Percentiles rank a stretch among this genome's conserved stretches.
phyloP scores from a whole-genome alignment of 352 stramenopile species.

The Phytopythium helicoides region DNA sequence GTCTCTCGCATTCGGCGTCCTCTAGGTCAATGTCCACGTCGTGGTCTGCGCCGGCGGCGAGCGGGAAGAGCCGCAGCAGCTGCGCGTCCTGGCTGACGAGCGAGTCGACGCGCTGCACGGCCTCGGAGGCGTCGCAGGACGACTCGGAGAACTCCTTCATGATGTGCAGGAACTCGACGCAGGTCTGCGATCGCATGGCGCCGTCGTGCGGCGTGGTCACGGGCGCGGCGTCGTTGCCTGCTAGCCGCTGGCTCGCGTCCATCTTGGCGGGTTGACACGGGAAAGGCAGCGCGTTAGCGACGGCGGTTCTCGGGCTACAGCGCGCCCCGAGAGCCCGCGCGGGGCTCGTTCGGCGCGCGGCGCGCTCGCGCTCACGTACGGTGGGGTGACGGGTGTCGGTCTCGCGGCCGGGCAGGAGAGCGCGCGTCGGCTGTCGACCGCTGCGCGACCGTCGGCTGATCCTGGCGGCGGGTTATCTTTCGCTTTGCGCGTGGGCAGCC shows the following conservation, averaged over 20 bases:
- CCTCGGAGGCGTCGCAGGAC: slow-evolving; percentile 60
- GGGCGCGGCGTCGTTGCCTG: slow-evolving; percentile 4
- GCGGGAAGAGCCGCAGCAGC: slow-evolving; percentile 49
- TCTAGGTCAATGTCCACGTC: not conserved
- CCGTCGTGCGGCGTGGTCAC: slow-evolving; percentile 8
- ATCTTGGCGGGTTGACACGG: not conserved
- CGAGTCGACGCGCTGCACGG: slow-evolving; percentile 64
- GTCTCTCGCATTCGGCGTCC: slow-evolving; percentile 1
- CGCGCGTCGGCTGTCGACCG: not conserved
- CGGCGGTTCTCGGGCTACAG: no score
- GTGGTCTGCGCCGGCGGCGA: slow-evolving; percentile 13
- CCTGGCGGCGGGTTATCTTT: slow-evolving; percentile 6
- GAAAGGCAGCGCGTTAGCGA: no score
- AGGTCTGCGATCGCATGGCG: slow-evolving; percentile 52
- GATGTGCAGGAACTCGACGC: slow-evolving; percentile 68
- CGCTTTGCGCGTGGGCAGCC: slow-evolving; percentile 3
- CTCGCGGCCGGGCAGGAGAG: slow-evolving; percentile 1
- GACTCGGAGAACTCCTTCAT: slow-evolving; percentile 75
- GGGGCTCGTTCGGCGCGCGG: no score
- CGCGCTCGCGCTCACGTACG: no score
- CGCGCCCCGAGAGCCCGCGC: no score
- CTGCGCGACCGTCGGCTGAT: not conserved
- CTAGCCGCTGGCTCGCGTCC: slow-evolving; percentile 7
- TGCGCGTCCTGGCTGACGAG: slow-evolving; percentile 58
- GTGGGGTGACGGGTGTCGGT: not conserved